Percentiles rank a stretch among this genome's conserved stretches.
Conservation (phyloP, 331 rosid species). For the Cucumis variabilis region DNA sequence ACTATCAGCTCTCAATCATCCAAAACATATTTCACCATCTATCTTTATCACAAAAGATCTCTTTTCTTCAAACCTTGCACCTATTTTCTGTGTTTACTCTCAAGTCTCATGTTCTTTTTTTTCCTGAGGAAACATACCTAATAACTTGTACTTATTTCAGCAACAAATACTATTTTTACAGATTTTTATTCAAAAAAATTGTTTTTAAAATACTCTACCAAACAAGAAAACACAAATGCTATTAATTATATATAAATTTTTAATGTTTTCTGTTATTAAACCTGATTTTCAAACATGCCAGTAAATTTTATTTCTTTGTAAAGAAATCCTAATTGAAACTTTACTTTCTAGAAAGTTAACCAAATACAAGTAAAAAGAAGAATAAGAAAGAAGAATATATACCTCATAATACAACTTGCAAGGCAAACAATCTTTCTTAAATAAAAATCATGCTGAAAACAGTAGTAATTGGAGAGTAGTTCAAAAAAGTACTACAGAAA, state of each 20-base stretch:
- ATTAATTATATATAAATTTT: neutral
- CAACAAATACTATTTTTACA: neutral
- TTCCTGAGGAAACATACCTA: no score
- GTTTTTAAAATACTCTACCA: neutral
- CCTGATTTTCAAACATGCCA: neutral
- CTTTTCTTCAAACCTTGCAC: neutral
- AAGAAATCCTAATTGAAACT: neutral
- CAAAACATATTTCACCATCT: constrained; percentile 22
- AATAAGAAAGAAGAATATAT: neutral
- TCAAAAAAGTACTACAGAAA: no score
- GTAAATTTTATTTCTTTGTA: constrained; percentile 11
- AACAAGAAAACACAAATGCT: neutral
- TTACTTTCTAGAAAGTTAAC: neutral
- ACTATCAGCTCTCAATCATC: neutral
- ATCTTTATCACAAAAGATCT: neutral
- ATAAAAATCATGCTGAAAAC: neutral
- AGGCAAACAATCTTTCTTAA: neutral
- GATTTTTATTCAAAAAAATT: neutral
- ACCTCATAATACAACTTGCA: neutral
- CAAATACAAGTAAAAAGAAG: neutral
- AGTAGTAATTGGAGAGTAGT: neutral
- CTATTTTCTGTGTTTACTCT: neutral
- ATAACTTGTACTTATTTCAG: neutral
- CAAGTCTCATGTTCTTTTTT: neutral
- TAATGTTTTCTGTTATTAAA: neutral